Conservation (phyloP, 2,329 filamentous ascomycete genomes). For the Aspergillus sp. region DNA sequence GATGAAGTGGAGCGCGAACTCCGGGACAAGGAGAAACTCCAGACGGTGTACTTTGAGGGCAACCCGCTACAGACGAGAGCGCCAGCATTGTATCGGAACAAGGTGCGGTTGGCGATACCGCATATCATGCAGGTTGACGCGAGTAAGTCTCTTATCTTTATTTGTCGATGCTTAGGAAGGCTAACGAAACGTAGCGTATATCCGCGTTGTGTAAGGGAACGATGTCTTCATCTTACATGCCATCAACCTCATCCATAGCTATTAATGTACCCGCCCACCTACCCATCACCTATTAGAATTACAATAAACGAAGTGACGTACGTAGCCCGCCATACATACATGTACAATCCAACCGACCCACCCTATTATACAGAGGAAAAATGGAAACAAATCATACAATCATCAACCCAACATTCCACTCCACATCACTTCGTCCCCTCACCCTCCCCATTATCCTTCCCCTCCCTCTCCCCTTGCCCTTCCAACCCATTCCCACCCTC, state of each 20-base stretch:
- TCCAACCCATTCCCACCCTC: background rate
- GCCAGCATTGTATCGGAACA: conserved; percentile 90
- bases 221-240: background rate
- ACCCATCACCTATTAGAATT: background rate
- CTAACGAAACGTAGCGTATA: conserved; percentile 31
- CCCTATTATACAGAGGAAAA: background rate
- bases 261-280: background rate
- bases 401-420: too few species aligned
- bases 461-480: background rate
- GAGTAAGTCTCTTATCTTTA: conserved; percentile 56
- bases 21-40: conserved; percentile 73
- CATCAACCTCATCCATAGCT: background rate
- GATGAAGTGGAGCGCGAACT: conserved; percentile 76
- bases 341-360: background rate
- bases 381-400: background rate
- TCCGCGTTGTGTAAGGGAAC: conserved; percentile 23
- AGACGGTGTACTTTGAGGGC: conserved; percentile 95
- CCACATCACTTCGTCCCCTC: background rate
- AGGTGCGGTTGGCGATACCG: conserved; percentile 82
- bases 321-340: background rate
- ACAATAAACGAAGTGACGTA: background rate
- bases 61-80: conserved; percentile 80
- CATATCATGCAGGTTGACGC: conserved; percentile 94
- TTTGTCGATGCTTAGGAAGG: too few species aligned
- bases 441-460: background rate